phyloP scores from a whole-genome alignment of 2,329 filamentous ascomycete genomes.

The Thelonectria rubi region DNA sequence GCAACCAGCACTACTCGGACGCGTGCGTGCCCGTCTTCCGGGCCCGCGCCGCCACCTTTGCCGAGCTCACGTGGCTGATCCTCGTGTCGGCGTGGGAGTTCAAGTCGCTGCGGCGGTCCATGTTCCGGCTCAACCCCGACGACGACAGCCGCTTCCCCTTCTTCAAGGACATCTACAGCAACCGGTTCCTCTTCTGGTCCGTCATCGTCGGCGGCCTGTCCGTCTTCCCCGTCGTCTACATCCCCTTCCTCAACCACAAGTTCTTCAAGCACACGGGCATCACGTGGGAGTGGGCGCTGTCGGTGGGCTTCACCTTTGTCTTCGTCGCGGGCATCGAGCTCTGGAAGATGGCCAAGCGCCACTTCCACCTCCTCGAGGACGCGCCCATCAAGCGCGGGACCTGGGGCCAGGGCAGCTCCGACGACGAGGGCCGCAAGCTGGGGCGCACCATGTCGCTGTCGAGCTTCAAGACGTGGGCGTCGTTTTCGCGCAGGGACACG shows the following conservation, averaged over 20 bases:
- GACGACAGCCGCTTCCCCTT: slow-evolving; percentile 61
- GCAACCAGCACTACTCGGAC: slow-evolving; percentile 68
- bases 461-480: slow-evolving; percentile 60
- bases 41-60: slow-evolving; percentile 77
- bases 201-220: slow-evolving; percentile 68
- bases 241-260: slow-evolving; percentile 72
- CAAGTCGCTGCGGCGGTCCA: slow-evolving; percentile 74
- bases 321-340: slow-evolving; percentile 74
- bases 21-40: slow-evolving; percentile 70
- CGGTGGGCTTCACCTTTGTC: slow-evolving; percentile 68
- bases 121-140: slow-evolving; percentile 72
- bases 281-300: slow-evolving; percentile 78
- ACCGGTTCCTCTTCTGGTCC: slow-evolving; percentile 76
- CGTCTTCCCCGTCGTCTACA: slow-evolving; percentile 75
- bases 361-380: slow-evolving; percentile 61
- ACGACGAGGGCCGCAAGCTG: slow-evolving; percentile 56
- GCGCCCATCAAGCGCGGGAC: slow-evolving; percentile 58
- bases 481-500: slow-evolving; percentile 54
- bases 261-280: slow-evolving; percentile 79
- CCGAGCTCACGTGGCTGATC: slow-evolving; percentile 77
- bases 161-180: slow-evolving; percentile 72
- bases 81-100: slow-evolving; percentile 82
- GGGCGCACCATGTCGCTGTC: slow-evolving; percentile 61
- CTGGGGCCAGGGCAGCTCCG: slow-evolving; percentile 63
- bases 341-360: slow-evolving; percentile 77